Conservation (phyloP, 176 grass and related monocot genomes). For the Triticum monococcum region DNA sequence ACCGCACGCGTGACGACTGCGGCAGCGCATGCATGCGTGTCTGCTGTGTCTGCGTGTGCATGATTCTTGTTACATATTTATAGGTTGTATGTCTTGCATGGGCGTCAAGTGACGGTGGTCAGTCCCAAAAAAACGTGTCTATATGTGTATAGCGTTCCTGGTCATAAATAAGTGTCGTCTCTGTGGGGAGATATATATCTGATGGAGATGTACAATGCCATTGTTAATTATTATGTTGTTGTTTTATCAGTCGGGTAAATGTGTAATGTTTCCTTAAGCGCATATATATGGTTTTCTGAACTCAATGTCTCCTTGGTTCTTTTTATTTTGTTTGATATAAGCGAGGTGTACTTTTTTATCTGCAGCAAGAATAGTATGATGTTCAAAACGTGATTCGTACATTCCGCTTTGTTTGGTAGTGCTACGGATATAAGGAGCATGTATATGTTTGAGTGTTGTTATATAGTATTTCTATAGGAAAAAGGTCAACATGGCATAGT, state of each 20-base stretch:
- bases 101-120: neutral
- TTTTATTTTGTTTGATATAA: neutral
- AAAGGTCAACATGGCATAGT: no score
- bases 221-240: neutral
- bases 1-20: neutral
- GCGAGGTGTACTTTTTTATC: no score
- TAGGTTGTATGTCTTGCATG: conserved; percentile 13
- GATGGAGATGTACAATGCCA: neutral
- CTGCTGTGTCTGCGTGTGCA: neutral
- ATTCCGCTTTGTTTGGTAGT: no score
- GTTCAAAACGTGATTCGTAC: no score
- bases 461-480: no score
- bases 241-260: neutral
- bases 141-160: neutral
- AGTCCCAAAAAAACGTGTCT: neutral
- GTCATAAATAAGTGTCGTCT: neutral
- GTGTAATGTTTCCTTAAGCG: neutral
- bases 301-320: neutral
- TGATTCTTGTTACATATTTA: neutral
- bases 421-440: no score
- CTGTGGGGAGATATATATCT: neutral
- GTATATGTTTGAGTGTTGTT: no score
- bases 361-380: no score
- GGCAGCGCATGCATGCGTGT: neutral
- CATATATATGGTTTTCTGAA: neutral